Percentiles rank a stretch among this genome's conserved stretches.
Evolutionary conservation across 2,329 filamentous ascomycete species (phyloP).

Genomic region (Paecilomyces sp.): DNA sequence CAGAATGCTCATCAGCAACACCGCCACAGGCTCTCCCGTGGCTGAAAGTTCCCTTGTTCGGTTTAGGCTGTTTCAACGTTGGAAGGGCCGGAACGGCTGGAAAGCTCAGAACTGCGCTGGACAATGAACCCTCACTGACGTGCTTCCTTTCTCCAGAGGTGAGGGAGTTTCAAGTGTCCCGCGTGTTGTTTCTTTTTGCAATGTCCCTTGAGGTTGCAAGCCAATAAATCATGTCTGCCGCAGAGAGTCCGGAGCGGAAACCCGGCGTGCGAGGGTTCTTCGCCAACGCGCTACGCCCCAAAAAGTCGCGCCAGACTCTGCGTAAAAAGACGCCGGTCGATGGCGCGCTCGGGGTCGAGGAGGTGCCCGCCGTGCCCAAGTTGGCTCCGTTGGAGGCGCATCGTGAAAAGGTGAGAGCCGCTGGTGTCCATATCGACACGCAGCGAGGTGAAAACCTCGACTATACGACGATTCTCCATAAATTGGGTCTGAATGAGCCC

Average conservation of each 20-base stretch:
- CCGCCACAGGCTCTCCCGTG: background rate
- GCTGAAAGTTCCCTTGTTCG: background rate
- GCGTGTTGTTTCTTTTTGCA: background rate
- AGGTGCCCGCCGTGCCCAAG: slow-evolving; percentile 1
- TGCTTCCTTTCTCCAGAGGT: background rate
- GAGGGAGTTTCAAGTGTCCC: background rate
- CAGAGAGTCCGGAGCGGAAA: background rate
- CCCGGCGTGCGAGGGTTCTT: background rate
- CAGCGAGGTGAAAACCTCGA: slow-evolving; percentile 30
- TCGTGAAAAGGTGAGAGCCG: slow-evolving; percentile 23
- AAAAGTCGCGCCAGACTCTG: slow-evolving; percentile 9
- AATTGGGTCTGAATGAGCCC: slow-evolving; percentile 23
- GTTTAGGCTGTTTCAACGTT: background rate
- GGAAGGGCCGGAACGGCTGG: background rate
- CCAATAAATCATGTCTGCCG: background rate
- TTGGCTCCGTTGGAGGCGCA: slow-evolving; percentile 28
- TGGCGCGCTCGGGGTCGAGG: background rate
- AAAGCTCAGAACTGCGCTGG: background rate
- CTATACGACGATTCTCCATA: slow-evolving; percentile 29
- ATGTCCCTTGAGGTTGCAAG: background rate
- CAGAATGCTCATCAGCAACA: background rate
- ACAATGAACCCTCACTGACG: background rate
- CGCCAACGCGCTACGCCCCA: slow-evolving; percentile 4
- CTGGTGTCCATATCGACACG: slow-evolving; percentile 21
- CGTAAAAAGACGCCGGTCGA: slow-evolving; percentile 6